phyloP scores from a whole-genome alignment of 306 rosid species.

The Quercus robur region DNA sequence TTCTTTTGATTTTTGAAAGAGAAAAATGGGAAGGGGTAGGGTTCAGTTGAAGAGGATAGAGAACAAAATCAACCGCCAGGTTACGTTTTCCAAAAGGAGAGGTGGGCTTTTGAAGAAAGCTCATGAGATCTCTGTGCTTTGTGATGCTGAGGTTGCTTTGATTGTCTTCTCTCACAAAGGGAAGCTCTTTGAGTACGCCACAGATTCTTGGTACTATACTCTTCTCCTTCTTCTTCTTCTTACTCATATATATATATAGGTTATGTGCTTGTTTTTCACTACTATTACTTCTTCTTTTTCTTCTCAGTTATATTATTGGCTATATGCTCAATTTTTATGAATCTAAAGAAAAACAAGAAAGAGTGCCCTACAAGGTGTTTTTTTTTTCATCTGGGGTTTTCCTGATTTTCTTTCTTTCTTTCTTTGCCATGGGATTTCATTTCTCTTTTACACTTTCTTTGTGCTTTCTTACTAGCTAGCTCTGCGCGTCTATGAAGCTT shows the following conservation, averaged over 20 bases:
- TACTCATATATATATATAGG: too few species aligned
- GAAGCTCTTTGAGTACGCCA: constrained; percentile 83
- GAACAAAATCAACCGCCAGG: constrained; percentile 89
- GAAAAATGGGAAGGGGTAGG: constrained; percentile 85
- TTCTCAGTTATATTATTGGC: too few species aligned
- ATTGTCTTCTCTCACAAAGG: constrained; percentile 86
- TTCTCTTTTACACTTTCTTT: neutral
- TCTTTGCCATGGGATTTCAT: neutral
- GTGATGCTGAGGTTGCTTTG: constrained; percentile 95
- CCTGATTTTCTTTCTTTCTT: neutral
- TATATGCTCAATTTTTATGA: too few species aligned
- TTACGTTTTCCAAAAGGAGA: constrained; percentile 90
- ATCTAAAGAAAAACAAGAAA: too few species aligned
- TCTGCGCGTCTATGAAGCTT: neutral
- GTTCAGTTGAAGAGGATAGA: constrained; percentile 84
- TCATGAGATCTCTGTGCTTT: constrained; percentile 89
- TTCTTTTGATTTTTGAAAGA: neutral
- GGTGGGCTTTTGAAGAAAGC: constrained; percentile 81
- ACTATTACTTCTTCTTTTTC: too few species aligned
- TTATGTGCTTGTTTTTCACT: too few species aligned
- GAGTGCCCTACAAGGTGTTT: too few species aligned
- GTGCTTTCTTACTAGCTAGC: neutral
- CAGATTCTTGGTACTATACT: constrained; percentile 69
- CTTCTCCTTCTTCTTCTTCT: neutral
- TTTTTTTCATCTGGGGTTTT: neutral